A percentile compares a stretch with the other conserved stretches of the same genome.
Conservation (phyloP, 306 rosid species). For the Vigna trinervia region DNA sequence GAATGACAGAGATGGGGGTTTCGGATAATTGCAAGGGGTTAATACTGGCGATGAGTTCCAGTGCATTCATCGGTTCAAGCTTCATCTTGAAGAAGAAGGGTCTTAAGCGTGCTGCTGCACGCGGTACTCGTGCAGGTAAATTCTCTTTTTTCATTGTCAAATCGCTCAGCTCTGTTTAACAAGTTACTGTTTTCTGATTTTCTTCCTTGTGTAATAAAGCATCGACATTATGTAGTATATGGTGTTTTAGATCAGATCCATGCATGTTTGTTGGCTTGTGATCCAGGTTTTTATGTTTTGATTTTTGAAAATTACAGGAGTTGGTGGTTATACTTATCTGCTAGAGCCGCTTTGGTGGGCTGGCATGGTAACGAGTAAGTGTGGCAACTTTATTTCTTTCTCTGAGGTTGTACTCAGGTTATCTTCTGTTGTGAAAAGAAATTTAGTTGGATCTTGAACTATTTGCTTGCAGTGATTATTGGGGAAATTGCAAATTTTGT, state of each 20-base stretch:
- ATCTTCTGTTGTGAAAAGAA: not conserved
- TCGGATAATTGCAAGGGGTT: conserved; percentile 79
- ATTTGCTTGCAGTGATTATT: conserved; percentile 68
- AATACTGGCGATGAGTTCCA: conserved; percentile 78
- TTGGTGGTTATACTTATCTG: conserved; percentile 87
- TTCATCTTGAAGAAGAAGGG: conserved; percentile 97
- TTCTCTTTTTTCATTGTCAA: not conserved
- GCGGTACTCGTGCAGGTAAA: conserved; percentile 86
- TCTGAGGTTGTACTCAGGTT: not conserved
- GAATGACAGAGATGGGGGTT: conserved; percentile 53
- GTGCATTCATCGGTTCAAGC: conserved; percentile 87
- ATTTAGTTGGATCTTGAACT: conserved; percentile 39
- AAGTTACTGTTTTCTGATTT: not conserved
- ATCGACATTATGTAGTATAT: not conserved
- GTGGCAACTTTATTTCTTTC: not conserved
- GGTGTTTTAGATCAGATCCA: conserved; percentile 36
- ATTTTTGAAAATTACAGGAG: conserved; percentile 59
- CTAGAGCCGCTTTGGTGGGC: conserved; percentile 99
- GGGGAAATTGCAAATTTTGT: conserved; percentile 95
- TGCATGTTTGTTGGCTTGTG: not conserved
- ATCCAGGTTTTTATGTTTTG: conserved; percentile 1
- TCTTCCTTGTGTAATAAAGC: not conserved
- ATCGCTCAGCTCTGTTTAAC: not conserved
- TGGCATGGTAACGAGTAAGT: conserved; percentile 96
- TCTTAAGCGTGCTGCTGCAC: conserved; percentile 79